Percentiles rank a stretch among this genome's conserved stretches.
Conservation (phyloP, 2,329 filamentous ascomycete species). For the Cercospora sp. region DNA sequence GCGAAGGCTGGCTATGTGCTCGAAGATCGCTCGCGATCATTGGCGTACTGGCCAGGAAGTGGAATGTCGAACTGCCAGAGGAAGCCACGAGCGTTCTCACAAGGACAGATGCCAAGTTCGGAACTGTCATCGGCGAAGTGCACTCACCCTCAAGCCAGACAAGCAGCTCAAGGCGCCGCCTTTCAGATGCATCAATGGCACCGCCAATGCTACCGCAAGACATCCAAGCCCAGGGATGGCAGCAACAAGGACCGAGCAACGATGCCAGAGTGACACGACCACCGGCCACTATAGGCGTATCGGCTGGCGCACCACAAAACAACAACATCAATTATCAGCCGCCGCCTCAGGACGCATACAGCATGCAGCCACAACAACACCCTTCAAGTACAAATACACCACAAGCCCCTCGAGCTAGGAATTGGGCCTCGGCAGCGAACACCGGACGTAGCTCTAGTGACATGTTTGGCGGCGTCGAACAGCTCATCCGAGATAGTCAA, state of each 20-base stretch:
- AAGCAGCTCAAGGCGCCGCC: constrained; percentile 4
- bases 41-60: constrained; percentile 80
- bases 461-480: constrained; percentile 61
- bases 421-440: constrained; percentile 9
- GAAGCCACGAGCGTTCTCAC: constrained; percentile 76
- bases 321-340: constrained; percentile 23
- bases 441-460: constrained; percentile 45
- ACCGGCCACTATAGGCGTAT: constrained; percentile 2
- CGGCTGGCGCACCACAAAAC: constrained; percentile 14
- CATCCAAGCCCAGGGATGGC: constrained; percentile 18
- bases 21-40: constrained; percentile 82
- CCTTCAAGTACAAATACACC: constrained; percentile 28
- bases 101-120: constrained; percentile 77
- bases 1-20: constrained; percentile 90
- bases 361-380: constrained; percentile 30
- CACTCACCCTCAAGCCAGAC: constrained; percentile 48
- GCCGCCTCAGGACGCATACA: constrained; percentile 29
- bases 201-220: constrained; percentile 5
- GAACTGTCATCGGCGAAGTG: constrained; percentile 63
- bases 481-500: constrained; percentile 62
- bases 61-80: constrained; percentile 81
- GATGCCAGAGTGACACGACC: not conserved
- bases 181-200: constrained; percentile 18
- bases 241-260: not conserved
- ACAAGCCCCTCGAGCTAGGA: constrained; percentile 15